Conservation (phyloP, 306 rosid genomes). For the Cucumis melo region DNA sequence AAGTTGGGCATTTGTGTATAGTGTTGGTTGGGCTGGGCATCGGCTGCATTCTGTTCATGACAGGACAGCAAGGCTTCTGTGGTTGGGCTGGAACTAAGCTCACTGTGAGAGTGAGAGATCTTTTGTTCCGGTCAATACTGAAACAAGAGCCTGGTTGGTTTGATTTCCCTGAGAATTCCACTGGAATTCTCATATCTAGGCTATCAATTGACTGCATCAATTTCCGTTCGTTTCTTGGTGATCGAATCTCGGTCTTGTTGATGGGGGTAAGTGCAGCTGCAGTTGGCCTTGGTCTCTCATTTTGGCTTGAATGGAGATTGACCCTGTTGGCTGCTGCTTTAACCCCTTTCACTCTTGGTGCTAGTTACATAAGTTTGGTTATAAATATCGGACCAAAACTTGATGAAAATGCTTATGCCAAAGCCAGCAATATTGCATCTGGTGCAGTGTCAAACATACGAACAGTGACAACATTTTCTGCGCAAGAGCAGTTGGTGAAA, state of each 20-base stretch:
- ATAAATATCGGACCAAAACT: constrained; percentile 57
- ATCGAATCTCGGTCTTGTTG: constrained; percentile 65
- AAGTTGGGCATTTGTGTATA: constrained; percentile 45
- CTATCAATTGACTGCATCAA: constrained; percentile 50
- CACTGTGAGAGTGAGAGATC: constrained; percentile 64
- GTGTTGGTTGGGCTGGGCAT: constrained; percentile 62
- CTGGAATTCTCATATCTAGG: constrained; percentile 58
- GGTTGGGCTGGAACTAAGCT: constrained; percentile 91
- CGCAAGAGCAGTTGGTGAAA: constrained; percentile 59
- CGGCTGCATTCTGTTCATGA: constrained; percentile 65
- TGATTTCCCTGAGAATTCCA: constrained; percentile 73
- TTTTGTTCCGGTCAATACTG: constrained; percentile 57
- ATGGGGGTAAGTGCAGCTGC: constrained; percentile 83
- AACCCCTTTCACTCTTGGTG: constrained; percentile 85
- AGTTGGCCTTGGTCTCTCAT: constrained; percentile 54
- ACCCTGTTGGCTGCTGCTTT: constrained; percentile 65
- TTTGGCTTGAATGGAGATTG: constrained; percentile 36
- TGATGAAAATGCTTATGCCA: constrained; percentile 53
- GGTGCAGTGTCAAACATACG: constrained; percentile 85
- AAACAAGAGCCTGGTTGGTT: constrained; percentile 97
- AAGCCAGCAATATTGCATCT: constrained; percentile 82
- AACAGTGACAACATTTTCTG: constrained; percentile 72
- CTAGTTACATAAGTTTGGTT: constrained; percentile 69
- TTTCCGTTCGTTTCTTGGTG: constrained; percentile 65
- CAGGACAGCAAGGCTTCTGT: constrained; percentile 90